These are phyloP conservation scores for Suillus ampliporus DNA, from an alignment of 768 basidiomycete genomes.

Conservation along the genomic window DNA sequence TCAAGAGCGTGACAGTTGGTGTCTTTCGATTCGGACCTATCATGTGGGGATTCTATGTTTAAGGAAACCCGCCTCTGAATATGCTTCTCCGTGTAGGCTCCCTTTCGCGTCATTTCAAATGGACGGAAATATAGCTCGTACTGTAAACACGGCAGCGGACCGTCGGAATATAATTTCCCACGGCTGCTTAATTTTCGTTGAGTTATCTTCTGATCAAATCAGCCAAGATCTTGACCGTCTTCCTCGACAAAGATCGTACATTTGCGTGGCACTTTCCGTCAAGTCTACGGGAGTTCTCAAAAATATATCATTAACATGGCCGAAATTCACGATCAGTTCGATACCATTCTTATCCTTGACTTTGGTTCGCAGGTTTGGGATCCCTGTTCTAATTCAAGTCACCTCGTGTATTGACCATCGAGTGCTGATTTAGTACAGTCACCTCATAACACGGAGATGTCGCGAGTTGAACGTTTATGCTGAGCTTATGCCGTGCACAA, in stretches of 20 bases:
- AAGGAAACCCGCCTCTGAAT: too few relatives aligned
- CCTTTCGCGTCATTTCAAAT: too few relatives aligned
- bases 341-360: conserved; percentile 94
- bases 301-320: conserved; percentile 51
- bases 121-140: too few relatives aligned
- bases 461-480: conserved; percentile 97
- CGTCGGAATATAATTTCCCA: too few relatives aligned
- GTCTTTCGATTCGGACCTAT: too few relatives aligned
- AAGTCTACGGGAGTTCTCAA: neutral
- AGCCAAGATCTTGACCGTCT: neutral
- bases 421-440: conserved; percentile 76
- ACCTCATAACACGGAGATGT: conserved; percentile 96
- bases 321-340: conserved; percentile 94
- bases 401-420: conserved; percentile 1
- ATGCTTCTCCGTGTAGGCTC: too few relatives aligned
- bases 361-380: conserved; percentile 90
- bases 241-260: conserved; percentile 1
- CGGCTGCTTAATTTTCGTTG: neutral
- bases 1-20: too few relatives aligned
- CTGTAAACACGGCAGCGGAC: too few relatives aligned
- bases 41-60: too few relatives aligned
- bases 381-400: neutral
- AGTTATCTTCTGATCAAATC: too few relatives aligned
- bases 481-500: conserved; percentile 96
- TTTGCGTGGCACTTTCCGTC: neutral